Evolutionary conservation across 2,329 filamentous ascomycete species (phyloP).

Genomic region (Pyrenochaeta sp.): DNA sequence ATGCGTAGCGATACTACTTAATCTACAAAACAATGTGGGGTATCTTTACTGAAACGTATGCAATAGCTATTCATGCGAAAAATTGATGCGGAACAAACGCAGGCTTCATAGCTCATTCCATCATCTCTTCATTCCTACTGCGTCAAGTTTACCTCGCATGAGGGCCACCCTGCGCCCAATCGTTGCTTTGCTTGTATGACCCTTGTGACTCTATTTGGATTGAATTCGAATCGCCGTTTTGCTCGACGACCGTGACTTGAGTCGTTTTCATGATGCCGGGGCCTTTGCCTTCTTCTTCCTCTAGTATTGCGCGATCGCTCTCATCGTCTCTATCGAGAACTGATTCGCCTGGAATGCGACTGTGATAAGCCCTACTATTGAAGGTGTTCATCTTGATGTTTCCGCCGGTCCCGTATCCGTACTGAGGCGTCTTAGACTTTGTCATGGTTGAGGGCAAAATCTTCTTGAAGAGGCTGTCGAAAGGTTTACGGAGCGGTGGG

Average conservation of each 20-base stretch:
- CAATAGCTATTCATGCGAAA: not conserved
- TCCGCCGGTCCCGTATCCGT: slow-evolving; percentile 16
- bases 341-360: slow-evolving; percentile 29
- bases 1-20: not conserved
- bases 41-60: not conserved
- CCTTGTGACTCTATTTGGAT: not conserved
- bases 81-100: not conserved
- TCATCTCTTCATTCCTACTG: not conserved
- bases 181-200: slow-evolving; percentile 10
- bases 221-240: not conserved
- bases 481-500: slow-evolving; percentile 38
- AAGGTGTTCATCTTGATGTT: slow-evolving; percentile 25
- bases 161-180: slow-evolving; percentile 10
- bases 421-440: slow-evolving; percentile 16
- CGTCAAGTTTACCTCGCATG: not conserved
- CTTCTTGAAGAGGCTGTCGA: slow-evolving; percentile 27
- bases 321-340: slow-evolving; percentile 34
- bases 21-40: not conserved
- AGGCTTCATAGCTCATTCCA: not conserved
- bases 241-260: slow-evolving; percentile 23
- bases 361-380: slow-evolving; percentile 31
- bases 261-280: slow-evolving; percentile 36
- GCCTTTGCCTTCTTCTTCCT: slow-evolving; percentile 26
- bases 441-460: slow-evolving; percentile 25
- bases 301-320: slow-evolving; percentile 38